These are phyloP conservation scores for Daldinia concentrica DNA, from an alignment of 495 filamentous ascomycete species.

Conservation along the genomic window DNA sequence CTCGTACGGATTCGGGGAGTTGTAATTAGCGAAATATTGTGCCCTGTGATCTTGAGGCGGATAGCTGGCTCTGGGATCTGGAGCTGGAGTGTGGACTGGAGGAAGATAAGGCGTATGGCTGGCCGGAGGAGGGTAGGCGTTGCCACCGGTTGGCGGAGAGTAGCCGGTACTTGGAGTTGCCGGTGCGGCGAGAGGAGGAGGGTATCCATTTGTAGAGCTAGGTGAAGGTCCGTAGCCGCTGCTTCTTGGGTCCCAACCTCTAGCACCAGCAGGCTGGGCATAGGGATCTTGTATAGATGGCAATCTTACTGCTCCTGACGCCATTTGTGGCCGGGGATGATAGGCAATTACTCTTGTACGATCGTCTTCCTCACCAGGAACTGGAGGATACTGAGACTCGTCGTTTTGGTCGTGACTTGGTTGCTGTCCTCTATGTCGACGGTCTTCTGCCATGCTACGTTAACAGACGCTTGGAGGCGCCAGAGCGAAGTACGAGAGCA, in stretches of 20 bases:
- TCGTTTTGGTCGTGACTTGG: slow-evolving; percentile 49
- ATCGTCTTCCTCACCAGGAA: slow-evolving; percentile 58
- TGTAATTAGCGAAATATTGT: slow-evolving; percentile 31
- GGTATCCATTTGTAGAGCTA: slow-evolving; percentile 42
- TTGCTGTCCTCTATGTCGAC: slow-evolving; percentile 50
- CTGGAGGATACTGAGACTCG: slow-evolving; percentile 59
- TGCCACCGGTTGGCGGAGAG: slow-evolving; percentile 36
- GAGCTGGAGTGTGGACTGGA: slow-evolving; percentile 33
- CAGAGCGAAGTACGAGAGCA: slow-evolving; percentile 36
- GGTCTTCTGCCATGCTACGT: slow-evolving; percentile 57
- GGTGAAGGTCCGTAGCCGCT: slow-evolving; percentile 38
- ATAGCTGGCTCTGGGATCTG: slow-evolving; percentile 39
- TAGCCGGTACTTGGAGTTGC: slow-evolving; percentile 30
- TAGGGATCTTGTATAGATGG: slow-evolving; percentile 50
- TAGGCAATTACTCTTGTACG: slow-evolving; percentile 50
- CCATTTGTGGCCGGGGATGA: slow-evolving; percentile 45
- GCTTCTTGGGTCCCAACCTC: slow-evolving; percentile 34
- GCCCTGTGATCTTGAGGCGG: slow-evolving; percentile 30
- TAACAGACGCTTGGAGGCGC: slow-evolving; percentile 41
- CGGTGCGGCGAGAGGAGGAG: slow-evolving; percentile 35
- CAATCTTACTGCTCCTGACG: slow-evolving; percentile 44
- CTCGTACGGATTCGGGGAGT: slow-evolving; percentile 35
- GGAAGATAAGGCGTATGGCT: slow-evolving; percentile 40
- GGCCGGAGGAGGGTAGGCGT: slow-evolving; percentile 38
- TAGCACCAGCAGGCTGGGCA: slow-evolving; percentile 6